Base-by-base conservation (phyloP, 2,329 filamentous ascomycete species). In the Colletotrichum sp. region DNA sequence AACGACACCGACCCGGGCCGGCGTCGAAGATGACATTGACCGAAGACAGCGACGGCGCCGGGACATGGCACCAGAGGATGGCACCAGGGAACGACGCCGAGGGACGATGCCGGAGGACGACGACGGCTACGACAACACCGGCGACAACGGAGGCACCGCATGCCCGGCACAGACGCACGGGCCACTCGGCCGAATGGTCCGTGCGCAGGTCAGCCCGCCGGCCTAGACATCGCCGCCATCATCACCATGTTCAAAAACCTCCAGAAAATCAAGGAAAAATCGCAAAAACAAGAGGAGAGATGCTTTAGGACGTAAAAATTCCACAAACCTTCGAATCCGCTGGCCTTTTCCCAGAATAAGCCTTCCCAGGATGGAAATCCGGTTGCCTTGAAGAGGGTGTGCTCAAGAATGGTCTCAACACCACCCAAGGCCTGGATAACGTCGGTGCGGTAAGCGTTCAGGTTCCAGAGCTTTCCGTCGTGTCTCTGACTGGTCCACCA, bases 401-500 rank as follows among this genome's bases (percentile, higher is more conserved):
- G 97, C 84, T 99, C 97, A 6, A 99, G 89, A 81, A 99, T 99
- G 0, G 96, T 99, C 85, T 99, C 97, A 9, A 99, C 97, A 93
- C 96, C 96, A 82, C 96, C 96, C 64, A 98, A 87, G 0, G 96
- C 96, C 83, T 99, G 97, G 74, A 99, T 99, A 12, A 98, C 96
- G 87, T 99, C 97, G 8, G 97, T 98, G 77, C 97, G 90, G 86
- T 99, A 98, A 2, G 95, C 95, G 79, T 99, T 99, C 70, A 99
- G 85, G 78, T 98, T 98, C 97, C 97, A 99, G 6, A 99, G 86
- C 82, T 99, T 99, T 82, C 97, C 97, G 81, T 99, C 97, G 81
- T 99, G 98, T 52, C 97, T 91, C 85, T 99, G 96, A 81, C 95
- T 98, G 6, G 97, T 99, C 97, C 97, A 99, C 96, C 96, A 98